Conservation (phyloP, 106 monocot genomes). For the Xerophyta viscosa region DNA sequence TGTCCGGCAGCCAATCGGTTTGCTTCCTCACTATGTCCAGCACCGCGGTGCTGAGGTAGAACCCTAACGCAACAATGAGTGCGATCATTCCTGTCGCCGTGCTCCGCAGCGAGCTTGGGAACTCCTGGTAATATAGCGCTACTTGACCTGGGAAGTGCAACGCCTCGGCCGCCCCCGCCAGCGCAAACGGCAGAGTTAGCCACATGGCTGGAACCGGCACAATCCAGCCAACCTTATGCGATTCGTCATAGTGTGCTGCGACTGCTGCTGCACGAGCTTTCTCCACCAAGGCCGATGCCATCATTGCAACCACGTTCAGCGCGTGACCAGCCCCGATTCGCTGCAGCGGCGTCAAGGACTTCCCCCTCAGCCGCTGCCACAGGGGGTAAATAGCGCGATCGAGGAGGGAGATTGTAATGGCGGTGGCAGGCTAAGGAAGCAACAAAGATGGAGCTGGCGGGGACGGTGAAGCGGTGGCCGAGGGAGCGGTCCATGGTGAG, state of each 20-base stretch:
- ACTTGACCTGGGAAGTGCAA: slow-evolving; percentile 63
- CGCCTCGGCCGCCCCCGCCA: slow-evolving; percentile 39
- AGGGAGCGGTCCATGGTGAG: slow-evolving; percentile 61
- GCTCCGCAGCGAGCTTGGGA: slow-evolving; percentile 34
- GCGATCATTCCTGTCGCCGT: slow-evolving; percentile 45
- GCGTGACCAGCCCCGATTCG: slow-evolving; percentile 48
- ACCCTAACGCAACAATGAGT: slow-evolving; percentile 27
- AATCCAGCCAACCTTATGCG: slow-evolving; percentile 3
- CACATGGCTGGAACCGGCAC: slow-evolving; percentile 48
- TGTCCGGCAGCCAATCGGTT: slow-evolving; percentile 50
- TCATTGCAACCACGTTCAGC: slow-evolving; percentile 30
- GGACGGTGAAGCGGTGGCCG: slow-evolving; percentile 44
- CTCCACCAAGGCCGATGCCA: slow-evolving; percentile 48
- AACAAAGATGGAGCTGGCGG: slow-evolving; percentile 45
- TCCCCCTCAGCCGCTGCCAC: slow-evolving; percentile 7
- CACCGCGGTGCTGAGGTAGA: slow-evolving; percentile 48
- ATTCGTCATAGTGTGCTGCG: slow-evolving; percentile 8
- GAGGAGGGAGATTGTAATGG: slow-evolving; percentile 26
- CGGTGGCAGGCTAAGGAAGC: slow-evolving; percentile 11
- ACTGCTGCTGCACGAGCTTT: slow-evolving; percentile 10
- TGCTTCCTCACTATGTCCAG: slow-evolving; percentile 17
- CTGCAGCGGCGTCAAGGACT: slow-evolving; percentile 31
- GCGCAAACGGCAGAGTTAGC: slow-evolving; percentile 36
- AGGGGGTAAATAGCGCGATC: slow-evolving; percentile 47
- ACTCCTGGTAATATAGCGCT: slow-evolving; percentile 57